Evolutionary conservation across 2,329 filamentous ascomycete species (phyloP).

Genomic region (Scedosporium apiospermum): DNA sequence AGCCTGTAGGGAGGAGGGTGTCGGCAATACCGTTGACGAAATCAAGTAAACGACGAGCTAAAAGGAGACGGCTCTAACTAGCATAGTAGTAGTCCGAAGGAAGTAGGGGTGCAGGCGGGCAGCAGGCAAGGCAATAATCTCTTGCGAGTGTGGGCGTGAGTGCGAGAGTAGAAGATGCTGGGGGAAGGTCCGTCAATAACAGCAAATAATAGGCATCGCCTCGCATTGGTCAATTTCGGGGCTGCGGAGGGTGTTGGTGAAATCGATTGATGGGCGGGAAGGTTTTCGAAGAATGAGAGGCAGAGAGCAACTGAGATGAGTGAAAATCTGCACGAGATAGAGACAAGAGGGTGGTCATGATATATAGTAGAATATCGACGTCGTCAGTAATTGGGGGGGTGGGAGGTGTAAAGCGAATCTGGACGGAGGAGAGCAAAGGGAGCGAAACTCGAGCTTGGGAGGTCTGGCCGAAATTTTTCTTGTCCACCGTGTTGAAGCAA

Average conservation of each 20-base stretch:
- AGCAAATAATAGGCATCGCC: background rate
- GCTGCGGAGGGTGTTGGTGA: background rate
- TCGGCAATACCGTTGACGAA: background rate
- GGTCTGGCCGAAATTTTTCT: constrained; percentile 1
- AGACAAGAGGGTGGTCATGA: background rate
- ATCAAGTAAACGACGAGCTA: background rate
- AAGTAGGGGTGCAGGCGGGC: background rate
- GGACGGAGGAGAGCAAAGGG: background rate
- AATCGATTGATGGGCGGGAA: background rate
- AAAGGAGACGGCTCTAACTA: background rate
- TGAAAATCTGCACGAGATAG: background rate
- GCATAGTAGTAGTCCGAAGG: background rate
- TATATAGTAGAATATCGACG: background rate
- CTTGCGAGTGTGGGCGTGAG: no score
- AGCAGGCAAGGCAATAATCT: background rate
- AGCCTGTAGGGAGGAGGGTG: background rate
- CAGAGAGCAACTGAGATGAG: background rate
- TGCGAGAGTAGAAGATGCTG: background rate
- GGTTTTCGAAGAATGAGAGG: background rate
- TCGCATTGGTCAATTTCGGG: background rate
- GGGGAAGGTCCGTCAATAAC: background rate
- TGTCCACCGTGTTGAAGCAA: background rate
- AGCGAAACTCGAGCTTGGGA: background rate
- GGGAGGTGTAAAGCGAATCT: background rate
- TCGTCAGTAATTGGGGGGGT: background rate